Evolutionary conservation across 345 rosid genomes (phyloP), one percentile per base, ranked within the genome.

Genomic region (Camelina hispida): DNA sequence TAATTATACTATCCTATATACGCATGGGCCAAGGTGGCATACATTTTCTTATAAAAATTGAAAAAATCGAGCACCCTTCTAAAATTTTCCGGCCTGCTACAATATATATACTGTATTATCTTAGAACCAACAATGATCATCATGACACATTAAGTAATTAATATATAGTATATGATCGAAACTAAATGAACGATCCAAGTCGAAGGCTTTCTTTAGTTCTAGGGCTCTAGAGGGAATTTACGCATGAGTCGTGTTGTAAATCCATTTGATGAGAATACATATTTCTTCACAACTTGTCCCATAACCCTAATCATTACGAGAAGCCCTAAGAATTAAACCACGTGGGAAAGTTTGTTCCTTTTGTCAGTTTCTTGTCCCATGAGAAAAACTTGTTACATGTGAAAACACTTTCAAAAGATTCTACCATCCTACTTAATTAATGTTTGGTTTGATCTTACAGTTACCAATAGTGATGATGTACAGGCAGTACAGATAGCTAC

Each of bases 11-110:
- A 71, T 65, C 81, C 84, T 71, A 68, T 51, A 51, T 84, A 86
- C 86, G 90, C 90, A 83, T 35, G 48, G 75, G 68, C 74, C 84
- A 85, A 66, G 79, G 83, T 82, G 88, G 86, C 91, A 82, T 74
- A 78, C 55, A 35, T 3, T 59, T 72, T 59, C 23, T 58, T 57
- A 51, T 48, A 40, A 59, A 50, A 17, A 20, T n/a, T 32, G 9
- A 42, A 56, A 44, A 13, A 1, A 10, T 43, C 28, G 2, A 18
- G 66, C 50, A 42, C 66, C 56, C 56, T 50, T 38, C 62, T 16
- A 28, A 65, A 64, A 38, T 20, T 17, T 57, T 54, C 44, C 37
- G 23, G 30, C 52, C 37, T 44, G 30, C 44, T 70, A 55, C n/a
- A 13, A 51, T 60, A 61, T 60, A 51, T 60, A 61, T 60, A 61